These are phyloP conservation scores for Aurinia saxatilis DNA, from an alignment of 345 rosid species.

Conservation along the genomic window DNA sequence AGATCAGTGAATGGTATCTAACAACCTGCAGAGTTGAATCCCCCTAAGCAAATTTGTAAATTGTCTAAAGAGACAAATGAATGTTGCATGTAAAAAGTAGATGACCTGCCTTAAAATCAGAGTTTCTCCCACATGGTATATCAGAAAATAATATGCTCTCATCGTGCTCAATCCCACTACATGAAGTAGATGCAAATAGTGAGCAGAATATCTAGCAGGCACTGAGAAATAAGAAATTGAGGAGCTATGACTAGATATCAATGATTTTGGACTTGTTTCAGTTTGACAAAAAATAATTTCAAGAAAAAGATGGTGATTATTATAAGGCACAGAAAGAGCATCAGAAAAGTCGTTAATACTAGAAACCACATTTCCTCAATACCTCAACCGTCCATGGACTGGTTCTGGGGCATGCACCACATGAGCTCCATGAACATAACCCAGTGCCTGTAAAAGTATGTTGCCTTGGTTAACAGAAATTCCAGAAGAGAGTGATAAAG, in stretches of 20 bases:
- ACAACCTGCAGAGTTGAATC: constrained; percentile 53
- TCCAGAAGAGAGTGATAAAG: neutral
- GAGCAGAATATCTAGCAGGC: constrained; percentile 4
- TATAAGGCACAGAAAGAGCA: neutral
- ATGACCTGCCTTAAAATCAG: constrained; percentile 72
- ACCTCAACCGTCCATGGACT: constrained; percentile 96
- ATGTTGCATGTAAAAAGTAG: constrained; percentile 2
- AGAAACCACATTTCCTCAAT: constrained; percentile 17
- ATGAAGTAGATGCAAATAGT: constrained; percentile 6
- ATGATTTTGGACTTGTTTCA: neutral
- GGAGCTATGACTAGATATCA: neutral
- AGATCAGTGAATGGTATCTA: constrained; percentile 85
- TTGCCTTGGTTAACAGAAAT: neutral
- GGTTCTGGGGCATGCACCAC: constrained; percentile 88
- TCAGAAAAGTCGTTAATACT: neutral
- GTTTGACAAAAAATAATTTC: neutral
- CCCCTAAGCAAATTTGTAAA: constrained; percentile 4
- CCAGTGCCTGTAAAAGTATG: constrained; percentile 62
- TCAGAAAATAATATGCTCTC: constrained; percentile 60
- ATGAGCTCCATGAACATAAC: constrained; percentile 82
- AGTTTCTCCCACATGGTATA: constrained; percentile 74
- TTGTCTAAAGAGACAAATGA: constrained; percentile 1
- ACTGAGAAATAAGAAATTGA: neutral
- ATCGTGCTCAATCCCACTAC: constrained; percentile 84
- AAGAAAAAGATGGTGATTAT: neutral